These are phyloP conservation scores for Anisodus tanguticus DNA, from an alignment of 257 asterid species.

Conservation along the genomic window DNA sequence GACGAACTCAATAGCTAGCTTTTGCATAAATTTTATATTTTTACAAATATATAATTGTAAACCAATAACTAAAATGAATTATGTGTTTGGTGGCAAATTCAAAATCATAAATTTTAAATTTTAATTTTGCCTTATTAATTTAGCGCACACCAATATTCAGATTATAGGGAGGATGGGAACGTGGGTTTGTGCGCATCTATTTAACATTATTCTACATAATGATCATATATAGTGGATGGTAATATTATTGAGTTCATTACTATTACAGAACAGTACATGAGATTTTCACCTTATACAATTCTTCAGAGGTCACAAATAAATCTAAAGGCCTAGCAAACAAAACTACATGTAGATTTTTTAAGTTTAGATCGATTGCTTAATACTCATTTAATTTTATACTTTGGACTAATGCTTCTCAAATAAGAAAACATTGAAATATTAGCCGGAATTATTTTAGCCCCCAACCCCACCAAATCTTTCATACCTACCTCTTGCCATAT, in stretches of 20 bases:
- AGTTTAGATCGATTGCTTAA: not conserved
- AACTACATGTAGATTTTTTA: not conserved
- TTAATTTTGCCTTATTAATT: too few species aligned
- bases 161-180: too few species aligned
- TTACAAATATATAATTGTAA: not conserved
- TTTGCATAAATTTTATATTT: not conserved
- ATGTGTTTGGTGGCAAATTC: not conserved
- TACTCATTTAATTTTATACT: not conserved
- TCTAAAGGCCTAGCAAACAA: too few species aligned
- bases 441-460: not conserved
- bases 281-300: too few species aligned
- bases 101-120: not conserved
- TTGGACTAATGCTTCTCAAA: not conserved
- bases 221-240: too few species aligned
- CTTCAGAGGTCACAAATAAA: too few species aligned
- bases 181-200: too few species aligned
- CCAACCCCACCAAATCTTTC: not conserved
- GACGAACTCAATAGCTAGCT: not conserved
- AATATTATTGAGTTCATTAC: too few species aligned
- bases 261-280: too few species aligned
- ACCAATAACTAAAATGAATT: not conserved
- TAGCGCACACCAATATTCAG: too few species aligned
- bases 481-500: not conserved
- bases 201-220: not conserved
- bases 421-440: not conserved